Conservation (phyloP, 192 early-diverging fungal genomes). For the Funneliformis mosseae region DNA sequence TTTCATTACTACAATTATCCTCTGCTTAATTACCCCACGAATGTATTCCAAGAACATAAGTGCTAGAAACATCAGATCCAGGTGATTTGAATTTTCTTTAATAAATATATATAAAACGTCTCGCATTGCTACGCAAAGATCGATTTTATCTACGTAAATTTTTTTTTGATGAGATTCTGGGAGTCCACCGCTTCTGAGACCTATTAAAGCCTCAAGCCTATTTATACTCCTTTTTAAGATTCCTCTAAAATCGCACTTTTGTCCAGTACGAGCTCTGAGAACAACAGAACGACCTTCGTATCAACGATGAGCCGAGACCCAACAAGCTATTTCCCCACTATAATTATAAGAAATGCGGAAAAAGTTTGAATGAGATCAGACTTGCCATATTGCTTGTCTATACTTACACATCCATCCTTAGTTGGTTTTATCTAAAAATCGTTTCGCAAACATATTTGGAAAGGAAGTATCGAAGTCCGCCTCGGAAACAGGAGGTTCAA, state of each 20-base stretch:
- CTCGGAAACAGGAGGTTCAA: background rate
- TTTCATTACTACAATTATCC: too few relatives aligned
- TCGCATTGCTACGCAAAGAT: too few relatives aligned
- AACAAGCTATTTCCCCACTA: conserved; percentile 29
- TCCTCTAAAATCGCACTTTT: conserved; percentile 28
- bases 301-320: conserved; percentile 14
- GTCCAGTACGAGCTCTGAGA: conserved; percentile 8
- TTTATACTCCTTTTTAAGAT: conserved; percentile 21
- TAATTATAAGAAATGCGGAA: background rate
- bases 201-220: conserved; percentile 5
- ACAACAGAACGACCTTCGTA: conserved; percentile 8
- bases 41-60: too few relatives aligned
- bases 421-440: background rate
- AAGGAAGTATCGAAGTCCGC: background rate
- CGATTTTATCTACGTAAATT: background rate
- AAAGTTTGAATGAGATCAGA: background rate
- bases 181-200: conserved; percentile 23
- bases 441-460: background rate
- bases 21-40: too few relatives aligned
- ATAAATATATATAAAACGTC: too few relatives aligned
- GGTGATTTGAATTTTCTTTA: too few relatives aligned
- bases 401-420: conserved; percentile 4
- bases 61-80: too few relatives aligned
- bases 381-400: too few relatives aligned
- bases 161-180: conserved; percentile 9